Evolutionary conservation across 768 basidiomycete genomes (phyloP).

Genomic region (Lentinula sp.): DNA sequence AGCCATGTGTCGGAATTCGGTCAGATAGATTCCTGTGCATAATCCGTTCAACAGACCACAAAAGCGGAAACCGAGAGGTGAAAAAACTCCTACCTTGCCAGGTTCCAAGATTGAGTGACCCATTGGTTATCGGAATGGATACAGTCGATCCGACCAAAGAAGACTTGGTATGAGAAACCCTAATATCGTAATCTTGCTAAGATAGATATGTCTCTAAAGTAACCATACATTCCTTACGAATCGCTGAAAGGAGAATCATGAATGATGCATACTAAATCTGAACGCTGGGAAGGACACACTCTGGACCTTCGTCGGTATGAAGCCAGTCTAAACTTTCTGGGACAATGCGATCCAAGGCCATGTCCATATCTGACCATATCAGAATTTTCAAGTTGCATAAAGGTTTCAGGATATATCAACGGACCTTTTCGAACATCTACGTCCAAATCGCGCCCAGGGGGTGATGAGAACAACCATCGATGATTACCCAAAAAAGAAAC

Average conservation of each 20-base stretch:
- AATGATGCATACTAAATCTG: neutral
- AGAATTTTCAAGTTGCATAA: constrained; percentile 2
- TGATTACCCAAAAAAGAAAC: constrained; percentile 8
- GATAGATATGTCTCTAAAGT: constrained; percentile 2
- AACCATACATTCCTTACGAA: constrained; percentile 45
- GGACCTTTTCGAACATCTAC: constrained; percentile 40
- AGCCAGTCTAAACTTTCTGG: constrained; percentile 78
- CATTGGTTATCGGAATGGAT: constrained; percentile 78
- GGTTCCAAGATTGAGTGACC: constrained; percentile 74
- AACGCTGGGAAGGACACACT: constrained; percentile 43
- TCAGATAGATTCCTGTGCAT: constrained; percentile 72
- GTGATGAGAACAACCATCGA: neutral
- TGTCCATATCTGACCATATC: constrained; percentile 72
- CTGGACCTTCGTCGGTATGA: constrained; percentile 89
- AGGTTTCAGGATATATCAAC: neutral
- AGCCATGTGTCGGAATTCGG: constrained; percentile 69
- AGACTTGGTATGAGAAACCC: constrained; percentile 88
- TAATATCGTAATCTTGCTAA: constrained; percentile 20
- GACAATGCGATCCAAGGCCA: constrained; percentile 86
- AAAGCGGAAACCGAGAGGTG: neutral
- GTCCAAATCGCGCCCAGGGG: neutral
- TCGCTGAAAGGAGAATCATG: constrained; percentile 40
- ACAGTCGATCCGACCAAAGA: constrained; percentile 80
- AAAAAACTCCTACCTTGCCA: constrained; percentile 71
- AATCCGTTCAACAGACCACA: neutral